Percentiles rank a stretch among this genome's conserved stretches.
phyloP scores from a whole-genome alignment of 129 eudicot species.

The Flaveria bidentis region DNA sequence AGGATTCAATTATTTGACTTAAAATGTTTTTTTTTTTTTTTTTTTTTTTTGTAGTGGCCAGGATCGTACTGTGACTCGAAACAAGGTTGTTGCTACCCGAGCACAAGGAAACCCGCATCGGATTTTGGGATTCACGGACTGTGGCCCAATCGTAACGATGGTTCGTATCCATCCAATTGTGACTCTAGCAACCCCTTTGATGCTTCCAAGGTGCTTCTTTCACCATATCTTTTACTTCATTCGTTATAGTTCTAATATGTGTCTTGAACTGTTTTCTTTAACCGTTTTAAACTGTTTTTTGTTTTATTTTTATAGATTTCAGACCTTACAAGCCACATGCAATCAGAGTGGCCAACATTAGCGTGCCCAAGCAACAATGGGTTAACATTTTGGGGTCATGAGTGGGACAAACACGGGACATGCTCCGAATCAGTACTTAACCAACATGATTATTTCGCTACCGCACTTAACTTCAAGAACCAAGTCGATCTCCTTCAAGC shows the following conservation, averaged over 20 bases:
- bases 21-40: no score
- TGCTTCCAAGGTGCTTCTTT: constrained; percentile 51
- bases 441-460: constrained; percentile 57
- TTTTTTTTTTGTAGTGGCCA: constrained; percentile 57
- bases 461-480: constrained; percentile 59
- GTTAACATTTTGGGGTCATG: constrained; percentile 73
- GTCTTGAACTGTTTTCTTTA: background rate
- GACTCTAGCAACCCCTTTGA: constrained; percentile 57
- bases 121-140: constrained; percentile 86
- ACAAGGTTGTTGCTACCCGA: constrained; percentile 74
- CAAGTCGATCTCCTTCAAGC: constrained; percentile 55
- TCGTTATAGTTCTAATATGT: no score
- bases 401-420: constrained; percentile 91
- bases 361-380: constrained; percentile 73
- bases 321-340: constrained; percentile 52
- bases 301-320: constrained; percentile 39
- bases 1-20: no score
- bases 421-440: constrained; percentile 68
- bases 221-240: background rate
- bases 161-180: constrained; percentile 72
- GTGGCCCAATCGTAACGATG: constrained; percentile 79
- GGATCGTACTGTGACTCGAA: constrained; percentile 72
- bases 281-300: background rate
- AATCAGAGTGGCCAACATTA: constrained; percentile 71
- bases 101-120: constrained; percentile 60